phyloP scores from a whole-genome alignment of 1,139 yeast genomes.

The Geotrichum candidum region DNA sequence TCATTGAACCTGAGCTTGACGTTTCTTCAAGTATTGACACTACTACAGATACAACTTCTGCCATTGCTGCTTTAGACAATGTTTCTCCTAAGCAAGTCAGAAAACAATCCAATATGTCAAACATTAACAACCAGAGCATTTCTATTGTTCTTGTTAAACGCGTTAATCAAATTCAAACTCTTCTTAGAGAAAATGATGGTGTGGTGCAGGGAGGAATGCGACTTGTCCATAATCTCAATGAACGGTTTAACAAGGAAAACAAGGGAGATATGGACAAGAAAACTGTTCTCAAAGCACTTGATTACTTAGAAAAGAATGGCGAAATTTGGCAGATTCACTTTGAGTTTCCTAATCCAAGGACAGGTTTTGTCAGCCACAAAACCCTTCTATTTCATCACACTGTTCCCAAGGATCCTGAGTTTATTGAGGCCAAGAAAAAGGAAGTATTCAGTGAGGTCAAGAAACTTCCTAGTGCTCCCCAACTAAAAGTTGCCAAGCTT shows the following conservation, averaged over 20 bases:
- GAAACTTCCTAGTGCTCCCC: neutral
- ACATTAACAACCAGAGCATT: neutral
- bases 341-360: constrained; percentile 19
- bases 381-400: constrained; percentile 22
- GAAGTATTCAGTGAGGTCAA: constrained; percentile 8
- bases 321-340: constrained; percentile 23
- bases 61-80: neutral
- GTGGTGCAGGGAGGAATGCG: constrained; percentile 30
- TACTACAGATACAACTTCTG: neutral
- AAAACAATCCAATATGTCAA: neutral
- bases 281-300: constrained; percentile 30
- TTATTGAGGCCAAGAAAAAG: constrained; percentile 7
- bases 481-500: constrained; percentile 4
- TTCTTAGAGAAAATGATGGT: constrained; percentile 33
- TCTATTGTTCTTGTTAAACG: constrained; percentile 26
- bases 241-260: constrained; percentile 20
- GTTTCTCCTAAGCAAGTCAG: neutral
- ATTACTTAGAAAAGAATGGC: constrained; percentile 25
- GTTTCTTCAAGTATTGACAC: neutral
- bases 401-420: constrained; percentile 21
- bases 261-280: constrained; percentile 33
- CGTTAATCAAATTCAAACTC: constrained; percentile 29
- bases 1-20: neutral
- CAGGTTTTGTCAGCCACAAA: constrained; percentile 21
- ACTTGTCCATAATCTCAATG: constrained; percentile 26